Evolutionary conservation across 306 rosid genomes (phyloP).

Genomic region (Calophaca sinica): DNA sequence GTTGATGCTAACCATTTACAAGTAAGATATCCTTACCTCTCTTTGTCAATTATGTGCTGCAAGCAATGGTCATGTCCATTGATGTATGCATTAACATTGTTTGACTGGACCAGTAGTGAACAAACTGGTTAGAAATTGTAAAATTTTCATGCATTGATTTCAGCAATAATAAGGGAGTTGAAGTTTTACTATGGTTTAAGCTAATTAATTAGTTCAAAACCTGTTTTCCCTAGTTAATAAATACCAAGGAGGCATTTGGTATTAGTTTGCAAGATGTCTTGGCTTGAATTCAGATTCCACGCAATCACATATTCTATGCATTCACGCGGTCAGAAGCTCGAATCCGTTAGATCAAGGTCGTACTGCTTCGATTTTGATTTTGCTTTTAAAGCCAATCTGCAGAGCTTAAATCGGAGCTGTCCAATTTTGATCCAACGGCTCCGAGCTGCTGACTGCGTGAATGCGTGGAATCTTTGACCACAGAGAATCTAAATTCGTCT

Average conservation of each 20-base stretch:
- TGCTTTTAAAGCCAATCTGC: no score
- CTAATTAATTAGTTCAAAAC: slow-evolving; percentile 1
- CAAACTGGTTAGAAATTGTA: slow-evolving; percentile 32
- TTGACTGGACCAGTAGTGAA: slow-evolving; percentile 52
- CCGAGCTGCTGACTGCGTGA: no score
- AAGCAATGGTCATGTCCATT: slow-evolving; percentile 95
- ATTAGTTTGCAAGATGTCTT: no score
- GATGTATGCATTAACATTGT: slow-evolving; percentile 70
- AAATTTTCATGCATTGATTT: slow-evolving; percentile 1
- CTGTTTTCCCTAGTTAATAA: background rate
- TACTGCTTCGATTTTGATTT: no score
- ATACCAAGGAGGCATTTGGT: background rate
- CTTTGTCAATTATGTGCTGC: slow-evolving; percentile 65
- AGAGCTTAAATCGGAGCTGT: no score
- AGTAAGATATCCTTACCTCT: slow-evolving; percentile 55
- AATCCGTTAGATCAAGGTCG: no score
- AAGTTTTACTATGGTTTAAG: background rate
- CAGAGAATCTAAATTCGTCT: background rate
- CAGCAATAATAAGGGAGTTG: slow-evolving; percentile 9
- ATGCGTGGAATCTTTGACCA: no score
- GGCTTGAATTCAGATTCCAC: no score
- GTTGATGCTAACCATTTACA: slow-evolving; percentile 23
- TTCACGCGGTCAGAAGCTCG: no score
- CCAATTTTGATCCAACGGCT: no score
- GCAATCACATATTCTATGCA: no score